Evolutionary conservation across 805 yeast genomes (phyloP), one percentile per base, ranked within the genome.

Genomic region (Blastobotrys peoriensis): DNA sequence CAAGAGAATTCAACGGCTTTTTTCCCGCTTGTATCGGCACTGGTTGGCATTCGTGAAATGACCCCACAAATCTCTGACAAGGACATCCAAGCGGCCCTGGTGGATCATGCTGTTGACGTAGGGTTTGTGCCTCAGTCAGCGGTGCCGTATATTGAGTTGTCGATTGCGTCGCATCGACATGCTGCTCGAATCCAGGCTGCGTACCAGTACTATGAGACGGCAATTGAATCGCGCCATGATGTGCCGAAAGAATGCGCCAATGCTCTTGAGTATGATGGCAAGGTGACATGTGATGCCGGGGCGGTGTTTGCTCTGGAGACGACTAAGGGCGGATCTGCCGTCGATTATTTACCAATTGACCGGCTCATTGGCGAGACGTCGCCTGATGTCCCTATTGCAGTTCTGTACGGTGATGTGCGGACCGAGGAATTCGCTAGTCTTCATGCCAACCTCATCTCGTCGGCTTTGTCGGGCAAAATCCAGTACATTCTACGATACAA

Each of bases 221-320:
- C 58, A 0, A 63, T 72, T 0, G 49, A 54, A n/a, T 66, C 73
- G 0, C 30, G 48, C 2, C 58, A 50, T 44, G 52, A 36, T 47
- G 16, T 58, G 19, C n/a, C 71, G 59, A 48, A 61, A 60, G 3
- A 64, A 2, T 59, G 68, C 4, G 55, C 53, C 3, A 68, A 77
- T 1, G 81, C 85, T 74, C 59, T 79, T 5, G 57, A 66, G 45
- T 70, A 70, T 50, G 78, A 81, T 46, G 75, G 75, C 40, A 68
- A 69, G 20, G 60, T 71, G 2, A 82, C 81, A 56, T 80, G 88
- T 54, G 75, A 81, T 6, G 67, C 81, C 2, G 85, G 78, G 44
- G 95, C 83, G 46, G 73, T 87, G 1, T 93, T 77, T 61, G 95
- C 96, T 2, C 68, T 93, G 45, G 81, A 83, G 59, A 75, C 86